phyloP scores from a whole-genome alignment of 371 early-diverging fungal genomes.

The Mucor irregularis region DNA sequence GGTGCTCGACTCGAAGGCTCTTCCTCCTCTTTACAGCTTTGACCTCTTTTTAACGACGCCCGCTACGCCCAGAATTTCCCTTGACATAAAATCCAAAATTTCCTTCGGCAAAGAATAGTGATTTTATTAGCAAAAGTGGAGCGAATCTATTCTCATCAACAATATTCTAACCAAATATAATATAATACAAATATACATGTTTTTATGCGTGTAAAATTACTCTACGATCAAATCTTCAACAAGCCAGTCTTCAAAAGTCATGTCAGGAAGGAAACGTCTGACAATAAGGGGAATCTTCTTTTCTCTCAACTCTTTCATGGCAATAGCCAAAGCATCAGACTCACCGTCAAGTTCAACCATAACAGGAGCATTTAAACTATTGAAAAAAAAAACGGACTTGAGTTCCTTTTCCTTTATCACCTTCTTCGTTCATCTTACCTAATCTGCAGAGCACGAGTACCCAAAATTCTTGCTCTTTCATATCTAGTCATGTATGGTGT shows the following conservation, averaged over 20 bases:
- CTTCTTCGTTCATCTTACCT: slow-evolving; percentile 45
- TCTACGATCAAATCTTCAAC: slow-evolving; percentile 89
- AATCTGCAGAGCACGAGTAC: slow-evolving; percentile 87
- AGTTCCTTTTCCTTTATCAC: not conserved
- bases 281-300: slow-evolving; percentile 96
- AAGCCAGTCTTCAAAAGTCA: slow-evolving; percentile 97
- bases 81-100: too few relatives aligned
- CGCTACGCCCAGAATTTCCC: too few relatives aligned
- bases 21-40: too few relatives aligned
- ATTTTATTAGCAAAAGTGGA: too few relatives aligned
- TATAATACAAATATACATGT: too few relatives aligned
- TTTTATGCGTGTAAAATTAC: slow-evolving; percentile 16
- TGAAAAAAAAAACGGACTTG: not conserved
- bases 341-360: slow-evolving; percentile 98
- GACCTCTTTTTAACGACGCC: too few relatives aligned
- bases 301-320: slow-evolving; percentile 95
- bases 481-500: slow-evolving; percentile 99
- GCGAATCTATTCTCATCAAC: too few relatives aligned
- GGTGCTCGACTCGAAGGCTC: too few relatives aligned
- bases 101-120: too few relatives aligned
- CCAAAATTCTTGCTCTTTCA: slow-evolving; percentile 97
- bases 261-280: slow-evolving; percentile 96
- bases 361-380: slow-evolving; percentile 97
- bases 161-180: too few relatives aligned
- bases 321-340: slow-evolving; percentile 97